Conservation (phyloP, 2,329 filamentous ascomycete species). For the Nemania diffusa region DNA sequence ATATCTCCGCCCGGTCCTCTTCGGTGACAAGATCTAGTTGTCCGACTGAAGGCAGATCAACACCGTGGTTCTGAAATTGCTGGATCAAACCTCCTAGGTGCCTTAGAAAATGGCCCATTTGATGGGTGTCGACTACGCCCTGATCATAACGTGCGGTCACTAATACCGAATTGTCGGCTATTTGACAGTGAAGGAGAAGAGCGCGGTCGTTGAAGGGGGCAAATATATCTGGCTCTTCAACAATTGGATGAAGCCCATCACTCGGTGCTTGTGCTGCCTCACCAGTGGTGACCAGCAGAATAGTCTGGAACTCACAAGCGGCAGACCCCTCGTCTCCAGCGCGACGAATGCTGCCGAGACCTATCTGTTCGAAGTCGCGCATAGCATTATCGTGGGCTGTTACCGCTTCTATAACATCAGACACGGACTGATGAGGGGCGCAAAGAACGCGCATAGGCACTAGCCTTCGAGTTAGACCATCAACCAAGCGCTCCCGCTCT, state of each 20-base stretch:
- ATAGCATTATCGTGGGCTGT: conserved; percentile 18
- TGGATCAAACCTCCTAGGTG: conserved; percentile 26
- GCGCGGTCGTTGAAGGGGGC: conserved; percentile 22
- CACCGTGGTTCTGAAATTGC: conserved; percentile 18
- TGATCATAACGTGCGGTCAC: conserved; percentile 24
- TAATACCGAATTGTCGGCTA: conserved; percentile 14
- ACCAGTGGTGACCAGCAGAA: conserved; percentile 21
- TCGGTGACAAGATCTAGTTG: conserved; percentile 22
- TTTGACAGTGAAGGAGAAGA: conserved; percentile 23
- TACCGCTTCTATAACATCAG: conserved; percentile 21
- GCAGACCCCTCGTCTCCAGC: conserved; percentile 20
- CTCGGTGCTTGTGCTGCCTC: conserved; percentile 3
- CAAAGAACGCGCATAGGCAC: conserved; percentile 26
- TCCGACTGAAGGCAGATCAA: conserved; percentile 13
- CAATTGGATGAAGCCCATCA: conserved; percentile 19
- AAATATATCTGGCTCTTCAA: conserved; percentile 22
- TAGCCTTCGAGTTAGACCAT: conserved; percentile 12
- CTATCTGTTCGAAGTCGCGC: conserved; percentile 18
- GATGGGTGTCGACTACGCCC: conserved; percentile 10
- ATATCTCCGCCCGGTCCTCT: conserved; percentile 23
- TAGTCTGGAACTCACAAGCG: conserved; percentile 27
- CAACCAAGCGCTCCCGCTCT: neutral
- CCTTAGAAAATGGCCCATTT: conserved; percentile 21
- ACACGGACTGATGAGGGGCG: conserved; percentile 16
- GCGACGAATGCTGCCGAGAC: conserved; percentile 21